A percentile compares a stretch with the other conserved stretches of the same genome.
Evolutionary conservation across 2,329 filamentous ascomycete genomes (phyloP).

Genomic region (Taxawa tesnikishii): DNA sequence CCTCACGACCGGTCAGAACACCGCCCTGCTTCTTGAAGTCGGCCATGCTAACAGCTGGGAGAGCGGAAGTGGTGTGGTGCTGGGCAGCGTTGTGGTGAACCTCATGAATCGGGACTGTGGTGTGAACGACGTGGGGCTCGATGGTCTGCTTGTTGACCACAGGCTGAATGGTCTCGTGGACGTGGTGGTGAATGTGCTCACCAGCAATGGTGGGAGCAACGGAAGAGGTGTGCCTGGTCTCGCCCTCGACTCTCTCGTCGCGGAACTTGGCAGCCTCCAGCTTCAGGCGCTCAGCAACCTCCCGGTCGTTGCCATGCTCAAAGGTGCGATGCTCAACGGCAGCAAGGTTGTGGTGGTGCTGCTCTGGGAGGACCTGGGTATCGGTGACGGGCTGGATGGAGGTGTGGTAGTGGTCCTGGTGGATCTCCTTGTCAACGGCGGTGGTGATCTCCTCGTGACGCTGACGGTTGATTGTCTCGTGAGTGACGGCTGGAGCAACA

Average conservation of each 20-base stretch:
- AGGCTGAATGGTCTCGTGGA: conserved; percentile 59
- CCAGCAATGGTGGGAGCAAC: conserved; percentile 40
- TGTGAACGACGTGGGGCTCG: conserved; percentile 56
- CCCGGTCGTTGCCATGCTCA: conserved; percentile 45
- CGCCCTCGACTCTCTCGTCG: conserved; percentile 34
- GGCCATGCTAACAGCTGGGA: conserved; percentile 51
- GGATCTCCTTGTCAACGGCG: conserved; percentile 55
- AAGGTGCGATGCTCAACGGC: conserved; percentile 49
- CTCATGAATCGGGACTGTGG: conserved; percentile 60
- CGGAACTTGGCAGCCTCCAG: conserved; percentile 44
- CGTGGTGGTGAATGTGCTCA: conserved; percentile 53
- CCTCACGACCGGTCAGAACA: conserved; percentile 39
- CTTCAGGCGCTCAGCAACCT: conserved; percentile 35
- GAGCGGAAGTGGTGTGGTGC: conserved; percentile 51
- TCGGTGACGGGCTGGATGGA: conserved; percentile 50
- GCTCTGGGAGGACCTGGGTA: conserved; percentile 39
- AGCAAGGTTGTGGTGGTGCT: conserved; percentile 48
- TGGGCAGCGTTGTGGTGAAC: conserved; percentile 55
- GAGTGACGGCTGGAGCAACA: conserved; percentile 46
- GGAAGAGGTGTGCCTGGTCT: conserved; percentile 36
- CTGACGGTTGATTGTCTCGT: conserved; percentile 49
- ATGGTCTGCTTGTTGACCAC: conserved; percentile 57
- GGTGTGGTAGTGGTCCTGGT: conserved; percentile 62
- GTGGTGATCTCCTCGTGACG: conserved; percentile 50
- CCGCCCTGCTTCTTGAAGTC: conserved; percentile 51